phyloP scores from a whole-genome alignment of 306 rosid genomes.

The Datisca glomerata region DNA sequence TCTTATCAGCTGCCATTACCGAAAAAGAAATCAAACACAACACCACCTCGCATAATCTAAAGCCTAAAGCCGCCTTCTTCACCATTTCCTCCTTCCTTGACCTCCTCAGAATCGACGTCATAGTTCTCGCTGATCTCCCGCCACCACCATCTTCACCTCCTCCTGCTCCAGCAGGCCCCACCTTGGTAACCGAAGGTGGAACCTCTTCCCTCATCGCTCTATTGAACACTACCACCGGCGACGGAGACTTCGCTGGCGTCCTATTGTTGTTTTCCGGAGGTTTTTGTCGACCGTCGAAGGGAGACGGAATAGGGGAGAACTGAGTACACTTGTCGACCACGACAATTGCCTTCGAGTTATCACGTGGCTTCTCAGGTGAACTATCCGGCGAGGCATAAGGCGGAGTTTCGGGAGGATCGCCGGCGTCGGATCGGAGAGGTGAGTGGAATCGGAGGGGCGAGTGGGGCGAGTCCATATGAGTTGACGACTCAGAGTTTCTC shows the following conservation, averaged over 20 bases:
- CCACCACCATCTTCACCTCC: constrained; percentile 17
- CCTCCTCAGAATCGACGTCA: constrained; percentile 7
- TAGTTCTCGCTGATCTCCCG: constrained; percentile 20
- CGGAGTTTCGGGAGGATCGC: constrained; percentile 47
- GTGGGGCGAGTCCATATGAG: constrained; percentile 42
- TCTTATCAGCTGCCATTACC: constrained; percentile 93
- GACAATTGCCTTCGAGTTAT: constrained; percentile 52
- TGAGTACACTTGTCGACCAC: constrained; percentile 26
- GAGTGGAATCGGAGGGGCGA: constrained; percentile 61
- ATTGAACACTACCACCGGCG: constrained; percentile 20
- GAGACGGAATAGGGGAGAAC: constrained; percentile 26
- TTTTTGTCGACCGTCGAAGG: constrained; percentile 18
- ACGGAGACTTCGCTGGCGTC: constrained; percentile 14
- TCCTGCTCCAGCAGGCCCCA: constrained; percentile 21
- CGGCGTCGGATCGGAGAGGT: constrained; percentile 59
- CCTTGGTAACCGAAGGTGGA: constrained; percentile 27
- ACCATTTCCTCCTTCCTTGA: constrained; percentile 29
- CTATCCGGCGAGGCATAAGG: constrained; percentile 50
- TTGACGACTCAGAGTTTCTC: constrained; percentile 38
- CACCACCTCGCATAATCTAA: constrained; percentile 61
- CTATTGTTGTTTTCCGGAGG: constrained; percentile 11
- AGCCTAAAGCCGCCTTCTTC: constrained; percentile 64
- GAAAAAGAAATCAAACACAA: constrained; percentile 86
- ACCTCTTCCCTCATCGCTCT: constrained; percentile 34
- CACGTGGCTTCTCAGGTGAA: constrained; percentile 29